Base-by-base conservation (phyloP, 768 basidiomycete genomes). In the Sutorius australiensis region DNA sequence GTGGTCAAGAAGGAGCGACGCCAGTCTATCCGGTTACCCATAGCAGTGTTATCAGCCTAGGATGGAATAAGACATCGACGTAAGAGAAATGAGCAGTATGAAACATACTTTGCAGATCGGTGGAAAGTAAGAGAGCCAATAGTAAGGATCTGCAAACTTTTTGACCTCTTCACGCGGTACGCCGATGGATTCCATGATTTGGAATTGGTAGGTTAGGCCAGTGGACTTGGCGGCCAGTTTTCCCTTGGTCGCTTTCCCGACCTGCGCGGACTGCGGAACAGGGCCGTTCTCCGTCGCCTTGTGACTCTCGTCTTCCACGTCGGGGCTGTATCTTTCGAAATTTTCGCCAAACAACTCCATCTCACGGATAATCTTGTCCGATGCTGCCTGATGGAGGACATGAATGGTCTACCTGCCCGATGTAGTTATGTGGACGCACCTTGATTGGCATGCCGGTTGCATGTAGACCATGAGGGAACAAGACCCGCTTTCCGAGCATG, bases 381-480 rank as follows among this genome's bases (percentile, higher is more conserved):
- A 78, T n/a, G 95, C 87, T 8, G 97, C 87, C 95, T 98, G 50
- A 27, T n/a, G 3, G 24, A 42, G 17, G 27, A 13, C 16, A 8
- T 55, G 39, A 53, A 41, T 16, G 38, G 11, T 30, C 16, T 21
- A 21, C 13, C 8, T 0, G 11, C 40, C 1, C 2, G 14, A 36
- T 6, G 6, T 21, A 27, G 19, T 9, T 8, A 42, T 14, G 32
- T 7, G 55, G 9, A 73, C 86, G 54, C 56, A 92, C 95, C 83
- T 98, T 98, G 79, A 99, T 99, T 36, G 97, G 97, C 92, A 99
- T 89, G 32, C 97, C 97, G 6, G 97, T 99, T 62, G 89, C 91
- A 73, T 99, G 97, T 72, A 97, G 90, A 44, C 92, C 97, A 65
- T 95, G 89, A n/a, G 97, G 97, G 74, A 98, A 98, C 60, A 99